Evolutionary conservation across 441 rosid species (phyloP), one percentile per base, ranked within the genome.

Genomic region (Daphne laureola): DNA sequence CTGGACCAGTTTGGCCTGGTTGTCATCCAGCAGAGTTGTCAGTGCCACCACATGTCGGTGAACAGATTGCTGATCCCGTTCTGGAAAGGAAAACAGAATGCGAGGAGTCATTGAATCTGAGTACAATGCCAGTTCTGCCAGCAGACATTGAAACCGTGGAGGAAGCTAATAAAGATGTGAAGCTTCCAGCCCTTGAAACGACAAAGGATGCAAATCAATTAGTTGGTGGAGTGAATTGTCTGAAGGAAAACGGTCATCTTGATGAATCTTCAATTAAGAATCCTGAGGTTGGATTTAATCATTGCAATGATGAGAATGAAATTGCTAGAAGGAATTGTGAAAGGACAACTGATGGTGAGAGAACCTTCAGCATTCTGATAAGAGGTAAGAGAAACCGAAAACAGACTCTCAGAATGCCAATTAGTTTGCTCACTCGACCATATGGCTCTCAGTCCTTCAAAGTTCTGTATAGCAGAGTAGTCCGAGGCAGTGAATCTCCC

Each of bases 361-460:
- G 76, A 73, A 94, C 95, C 16, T 83, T 94, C 69, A 86, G 96
- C 79, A 86, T 94, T 72, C 78, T 86, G 70, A 17, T 94, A 51
- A 83, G 95, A 73, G 96, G 99, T 58, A 87, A 80, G 73, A 73
- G 96, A 73, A 90, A 87, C 73, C 58, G 86, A 68, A 94, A 86
- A 75, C 99, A 90, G 61, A 94, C 89, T 50, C 67, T 94, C 73
- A 84, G 95, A 65, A 82, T 94, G 89, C 99, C 99, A 4, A 70
- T 94, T 42, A 87, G 96, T 76, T 76, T 90, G 72, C 96, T 94
- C 17, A 84, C 67, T 74, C 82, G 92, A 57, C 96, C 99, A 57
- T 82, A 87, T 55, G 90, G 86, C 54, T 87, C 99, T 9, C 96
- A 84, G 63, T 79, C 95, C 41, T 94, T 90, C 70, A 94, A 94